Base-by-base conservation (phyloP, 768 basidiomycete genomes). In the Leucocoprinus birnbaumii region DNA sequence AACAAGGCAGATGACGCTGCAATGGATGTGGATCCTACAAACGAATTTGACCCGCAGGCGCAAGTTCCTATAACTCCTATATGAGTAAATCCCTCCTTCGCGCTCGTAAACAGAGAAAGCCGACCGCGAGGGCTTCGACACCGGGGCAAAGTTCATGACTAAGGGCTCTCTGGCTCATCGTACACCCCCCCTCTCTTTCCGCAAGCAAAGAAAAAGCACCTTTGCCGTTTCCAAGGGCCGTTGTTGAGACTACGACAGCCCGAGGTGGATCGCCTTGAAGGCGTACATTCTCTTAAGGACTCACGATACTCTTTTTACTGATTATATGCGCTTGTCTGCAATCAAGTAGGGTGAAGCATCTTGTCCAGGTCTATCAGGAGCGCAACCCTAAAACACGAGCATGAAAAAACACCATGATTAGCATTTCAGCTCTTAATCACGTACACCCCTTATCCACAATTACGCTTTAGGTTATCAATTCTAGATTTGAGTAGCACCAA, bases 401-500 rank as follows among this genome's bases (percentile, higher is more conserved):
- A n/a, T 19, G 54, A 55, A 49, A 27, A 22, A 55, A 31, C 22
- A 42, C 40, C 9, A 21, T 43, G 13, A 34, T 35, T 3, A 42
- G 31, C 31, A 27, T 2, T 11, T 25, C 37, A 25, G 26, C 53
- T 37, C 46, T 47, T n/a, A 55, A 55, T 81, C 60, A 69, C 73
- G 70, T 73, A 40, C 11, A 43, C 40, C 13, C 13, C 66, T 64
- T 42, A 60, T 61, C 0, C 10, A 65, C 18, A 64, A 43, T 3
- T 13, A 6, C 3, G 11, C 16, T 19, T n/a, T 21, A n/a, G n/a
- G 41, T 56, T 22, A 53, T 38, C 19, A 26, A 14, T 45, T 53
- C 2, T 48, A 74, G 72, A n/a, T 75, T 80, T 44, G 79, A 80
- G 62, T 80, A 79, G 80, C 80, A 82, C 59, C 79, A 80, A 60